These are phyloP conservation scores for Globisporangium acanthophoron DNA, from an alignment of 352 stramenopile genomes.

Conservation along the genomic window DNA sequence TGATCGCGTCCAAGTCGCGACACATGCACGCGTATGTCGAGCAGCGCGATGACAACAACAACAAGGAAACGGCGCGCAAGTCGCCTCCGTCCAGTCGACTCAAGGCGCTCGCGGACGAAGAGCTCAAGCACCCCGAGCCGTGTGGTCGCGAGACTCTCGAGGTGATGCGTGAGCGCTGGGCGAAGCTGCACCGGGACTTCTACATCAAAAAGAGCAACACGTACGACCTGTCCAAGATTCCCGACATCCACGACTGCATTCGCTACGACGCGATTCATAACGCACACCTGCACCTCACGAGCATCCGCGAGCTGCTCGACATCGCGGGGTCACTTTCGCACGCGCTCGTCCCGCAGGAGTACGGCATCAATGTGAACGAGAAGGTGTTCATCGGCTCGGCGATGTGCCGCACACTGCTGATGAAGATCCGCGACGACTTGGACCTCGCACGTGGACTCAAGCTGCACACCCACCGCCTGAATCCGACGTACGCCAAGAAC, in stretches of 20 bases:
- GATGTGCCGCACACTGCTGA: slow-evolving; percentile 84
- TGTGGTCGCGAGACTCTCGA: slow-evolving; percentile 81
- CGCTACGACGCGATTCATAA: slow-evolving; percentile 99
- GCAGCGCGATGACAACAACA: slow-evolving; percentile 25
- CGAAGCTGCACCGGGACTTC: slow-evolving; percentile 94
- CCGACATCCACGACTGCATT: slow-evolving; percentile 98
- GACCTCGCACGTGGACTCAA: slow-evolving; percentile 70
- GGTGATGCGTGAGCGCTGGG: slow-evolving; percentile 89
- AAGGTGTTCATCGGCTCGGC: slow-evolving; percentile 84
- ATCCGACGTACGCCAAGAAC: slow-evolving; percentile 80
- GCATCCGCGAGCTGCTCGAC: slow-evolving; percentile 92
- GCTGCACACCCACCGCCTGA: slow-evolving; percentile 75
- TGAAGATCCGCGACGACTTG: slow-evolving; percentile 86
- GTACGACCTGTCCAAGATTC: slow-evolving; percentile 96
- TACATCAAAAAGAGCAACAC: slow-evolving; percentile 91
- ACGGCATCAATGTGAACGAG: slow-evolving; percentile 85
- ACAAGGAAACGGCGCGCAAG: slow-evolving; percentile 22
- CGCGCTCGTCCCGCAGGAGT: slow-evolving; percentile 83
- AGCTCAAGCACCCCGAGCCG: slow-evolving; percentile 70
- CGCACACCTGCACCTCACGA: slow-evolving; percentile 89
- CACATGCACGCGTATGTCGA: slow-evolving; percentile 57
- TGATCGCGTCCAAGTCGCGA: slow-evolving; percentile 27
- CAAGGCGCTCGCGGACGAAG: slow-evolving; percentile 33
- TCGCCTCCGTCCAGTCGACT: neutral
- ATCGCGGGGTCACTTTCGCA: slow-evolving; percentile 92